Evolutionary conservation across 257 asterid genomes (phyloP), one percentile per base, ranked within the genome.

Genomic region (Vinca minor): DNA sequence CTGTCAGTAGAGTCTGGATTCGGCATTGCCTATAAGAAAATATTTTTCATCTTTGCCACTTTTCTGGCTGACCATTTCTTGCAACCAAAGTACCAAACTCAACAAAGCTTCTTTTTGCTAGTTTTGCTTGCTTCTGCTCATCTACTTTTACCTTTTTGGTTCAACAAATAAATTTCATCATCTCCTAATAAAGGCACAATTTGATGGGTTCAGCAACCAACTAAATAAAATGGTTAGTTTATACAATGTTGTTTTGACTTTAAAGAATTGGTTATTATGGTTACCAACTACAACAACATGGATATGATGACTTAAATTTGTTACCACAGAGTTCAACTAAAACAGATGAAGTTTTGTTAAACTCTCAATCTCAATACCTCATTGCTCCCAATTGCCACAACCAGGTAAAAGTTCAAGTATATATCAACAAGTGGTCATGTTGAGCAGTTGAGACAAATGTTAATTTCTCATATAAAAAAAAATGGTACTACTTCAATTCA

Each of bases 281-380:
- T 32, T n/a, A 55, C 61, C 61, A 31, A 15, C 61, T 31, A 32
- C 31, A 55, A 55, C 61, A 55, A 41, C 61, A 55, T 55, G 39
- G 38, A 34, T 38, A 31, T 55, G 61, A 31, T 55, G 21, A 32
- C 20, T 4, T 13, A 29, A 2, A 28, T 28, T 15, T 55, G 13
- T 31, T 55, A 17, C 41, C 23, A 31, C 23, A 31, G 17, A 55
- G 61, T 55, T 55, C 61, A 55, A 39, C 61, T 15, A 29, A 29
- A 29, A 31, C 25, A 17, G 41, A 55, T 29, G 23, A 14, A 55
- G 61, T 55, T n/a, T n/a, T 55, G 61, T 55, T 29, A 55, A 55
- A 31, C 61, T 55, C 26, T 55, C 61, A 28, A 28, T 28, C 38
- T 28, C 23, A 31, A 55, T 55, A 10, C 25, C 26, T 31, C 23